Percentiles rank a stretch among this genome's conserved stretches.
These are phyloP conservation scores for Tetrapyrgos nigripes DNA, from an alignment of 1,284 basidiomycete genomes.

Conservation along the genomic window DNA sequence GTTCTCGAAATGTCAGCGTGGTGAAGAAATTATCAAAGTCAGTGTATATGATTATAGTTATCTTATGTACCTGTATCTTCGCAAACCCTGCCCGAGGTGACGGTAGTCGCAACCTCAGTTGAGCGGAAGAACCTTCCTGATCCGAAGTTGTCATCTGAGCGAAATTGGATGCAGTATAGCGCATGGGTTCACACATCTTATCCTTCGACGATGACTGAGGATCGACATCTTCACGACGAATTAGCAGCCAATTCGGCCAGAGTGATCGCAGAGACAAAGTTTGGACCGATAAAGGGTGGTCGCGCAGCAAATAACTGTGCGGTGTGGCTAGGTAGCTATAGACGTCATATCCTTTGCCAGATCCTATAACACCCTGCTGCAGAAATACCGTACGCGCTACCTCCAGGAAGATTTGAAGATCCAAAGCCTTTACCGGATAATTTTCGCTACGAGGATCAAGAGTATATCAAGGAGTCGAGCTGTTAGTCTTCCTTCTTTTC, in stretches of 20 bases:
- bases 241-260: constrained; percentile 45
- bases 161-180: no score
- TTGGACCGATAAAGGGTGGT: constrained; percentile 62
- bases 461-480: constrained; percentile 65
- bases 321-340: constrained; percentile 64
- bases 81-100: no score
- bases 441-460: constrained; percentile 62
- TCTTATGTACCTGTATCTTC: no score
- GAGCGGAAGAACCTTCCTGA: background rate
- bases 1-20: no score
- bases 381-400: constrained; percentile 79
- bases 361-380: background rate
- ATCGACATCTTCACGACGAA: constrained; percentile 54
- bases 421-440: constrained; percentile 58
- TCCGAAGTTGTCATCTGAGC: no score
- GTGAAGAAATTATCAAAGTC: no score
- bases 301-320: constrained; percentile 63
- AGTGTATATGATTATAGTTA: background rate
- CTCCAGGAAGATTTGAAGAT: constrained; percentile 68
- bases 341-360: background rate
- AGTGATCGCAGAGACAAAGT: constrained; percentile 58
- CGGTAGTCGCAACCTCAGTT: background rate
- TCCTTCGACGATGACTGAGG: background rate
- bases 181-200: background rate
- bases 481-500: constrained; percentile 46